Percentiles rank a stretch among this genome's conserved stretches.
These are phyloP conservation scores for Flammula alnicola DNA, from an alignment of 1,284 basidiomycete species.

Conservation along the genomic window DNA sequence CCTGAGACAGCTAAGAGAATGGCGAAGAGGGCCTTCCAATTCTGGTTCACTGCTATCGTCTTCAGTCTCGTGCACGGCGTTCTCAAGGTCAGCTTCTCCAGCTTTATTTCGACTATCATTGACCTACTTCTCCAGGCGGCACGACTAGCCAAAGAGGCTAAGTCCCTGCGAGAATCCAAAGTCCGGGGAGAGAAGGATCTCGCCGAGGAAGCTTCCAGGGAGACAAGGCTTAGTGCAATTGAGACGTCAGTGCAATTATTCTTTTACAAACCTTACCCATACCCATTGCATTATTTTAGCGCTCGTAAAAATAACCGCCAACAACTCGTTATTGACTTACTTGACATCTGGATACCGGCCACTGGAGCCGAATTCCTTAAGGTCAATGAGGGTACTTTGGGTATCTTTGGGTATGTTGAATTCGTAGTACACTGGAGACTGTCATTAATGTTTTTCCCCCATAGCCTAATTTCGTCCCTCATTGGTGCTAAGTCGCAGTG, in stretches of 20 bases:
- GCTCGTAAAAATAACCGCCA: conserved; percentile 67
- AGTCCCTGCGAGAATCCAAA: conserved; percentile 48
- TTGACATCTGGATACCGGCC: conserved; percentile 91
- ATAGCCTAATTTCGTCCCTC: conserved; percentile 63
- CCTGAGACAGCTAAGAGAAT: conserved; percentile 72
- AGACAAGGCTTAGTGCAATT: conserved; percentile 62
- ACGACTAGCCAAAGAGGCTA: conserved; percentile 64
- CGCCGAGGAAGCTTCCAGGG: conserved; percentile 69
- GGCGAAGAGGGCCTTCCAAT: conserved; percentile 77
- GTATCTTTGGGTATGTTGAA: conserved; percentile 74
- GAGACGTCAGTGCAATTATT: conserved; percentile 49
- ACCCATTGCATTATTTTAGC: conserved; percentile 41
- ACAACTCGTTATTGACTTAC: conserved; percentile 81
- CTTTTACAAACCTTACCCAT: conserved; percentile 4
- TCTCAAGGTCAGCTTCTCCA: conserved; percentile 56
- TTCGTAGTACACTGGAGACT: no score
- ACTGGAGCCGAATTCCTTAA: conserved; percentile 80
- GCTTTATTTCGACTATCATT: not conserved
- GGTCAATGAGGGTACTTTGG: conserved; percentile 87
- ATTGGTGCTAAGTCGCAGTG: conserved; percentile 62
- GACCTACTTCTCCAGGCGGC: conserved; percentile 45
- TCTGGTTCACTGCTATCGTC: conserved; percentile 91
- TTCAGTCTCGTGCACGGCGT: conserved; percentile 75
- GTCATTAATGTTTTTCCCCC: conserved; percentile 1
- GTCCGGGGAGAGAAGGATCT: conserved; percentile 65